phyloP scores from a whole-genome alignment of 2,329 filamentous ascomycete genomes.

The Cercospora citrullina region DNA sequence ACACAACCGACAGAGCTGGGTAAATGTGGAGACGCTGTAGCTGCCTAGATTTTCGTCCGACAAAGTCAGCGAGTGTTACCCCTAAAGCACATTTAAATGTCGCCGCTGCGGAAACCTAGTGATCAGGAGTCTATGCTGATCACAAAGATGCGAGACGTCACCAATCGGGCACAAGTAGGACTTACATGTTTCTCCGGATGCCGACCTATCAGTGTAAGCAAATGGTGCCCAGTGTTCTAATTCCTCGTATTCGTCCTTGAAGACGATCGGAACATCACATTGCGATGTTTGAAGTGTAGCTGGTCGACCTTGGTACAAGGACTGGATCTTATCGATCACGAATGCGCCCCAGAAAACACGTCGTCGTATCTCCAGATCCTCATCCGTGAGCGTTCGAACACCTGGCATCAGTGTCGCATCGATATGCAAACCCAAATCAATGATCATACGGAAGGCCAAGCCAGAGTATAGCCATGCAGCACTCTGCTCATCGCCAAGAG shows the following conservation, averaged over 20 bases:
- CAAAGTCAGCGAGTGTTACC: not conserved
- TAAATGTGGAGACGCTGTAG: conserved; percentile 21
- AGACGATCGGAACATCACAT: conserved; percentile 49
- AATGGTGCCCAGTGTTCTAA: conserved; percentile 54
- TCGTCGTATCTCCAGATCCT: conserved; percentile 49
- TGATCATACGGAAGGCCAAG: conserved; percentile 57
- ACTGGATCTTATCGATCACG: conserved; percentile 55
- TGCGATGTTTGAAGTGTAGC: conserved; percentile 51
- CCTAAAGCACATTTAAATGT: not conserved
- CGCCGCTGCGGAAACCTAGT: not conserved
- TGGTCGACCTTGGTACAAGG: conserved; percentile 55
- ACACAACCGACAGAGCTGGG: conserved; percentile 17
- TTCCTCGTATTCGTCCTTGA: conserved; percentile 55
- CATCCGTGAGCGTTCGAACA: conserved; percentile 43
- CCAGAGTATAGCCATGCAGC: conserved; percentile 60
- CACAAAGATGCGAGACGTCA: not conserved
- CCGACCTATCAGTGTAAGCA: conserved; percentile 28
- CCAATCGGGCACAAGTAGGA: not conserved
- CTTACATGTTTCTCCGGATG: conserved; percentile 8
- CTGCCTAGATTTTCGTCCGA: not conserved
- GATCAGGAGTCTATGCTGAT: not conserved
- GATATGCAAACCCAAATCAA: conserved; percentile 57
- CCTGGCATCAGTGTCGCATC: conserved; percentile 40
- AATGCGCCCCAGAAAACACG: conserved; percentile 52
- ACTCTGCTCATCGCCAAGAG: conserved; percentile 53